Percentiles rank a stretch among this genome's conserved stretches.
Evolutionary conservation across 192 early-diverging fungal species (phyloP).

Genomic region (Coemansia sp.): DNA sequence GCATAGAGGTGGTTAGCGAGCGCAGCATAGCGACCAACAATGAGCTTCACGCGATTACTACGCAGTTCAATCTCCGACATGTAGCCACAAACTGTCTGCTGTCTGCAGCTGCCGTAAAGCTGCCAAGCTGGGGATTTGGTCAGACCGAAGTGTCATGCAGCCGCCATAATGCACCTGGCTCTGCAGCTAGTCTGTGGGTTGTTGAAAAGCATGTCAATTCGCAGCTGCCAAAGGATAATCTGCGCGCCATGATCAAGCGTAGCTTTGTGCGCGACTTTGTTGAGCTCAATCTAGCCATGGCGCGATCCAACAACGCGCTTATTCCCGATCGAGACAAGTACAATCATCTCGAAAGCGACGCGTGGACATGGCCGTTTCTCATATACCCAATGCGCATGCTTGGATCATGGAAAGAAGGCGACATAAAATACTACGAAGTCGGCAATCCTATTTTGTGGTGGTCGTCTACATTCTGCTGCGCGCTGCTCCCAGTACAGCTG

Average conservation of each 20-base stretch:
- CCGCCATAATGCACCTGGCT: slow-evolving; percentile 56
- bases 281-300: slow-evolving; percentile 36
- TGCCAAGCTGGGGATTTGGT: slow-evolving; percentile 84
- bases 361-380: slow-evolving; percentile 84
- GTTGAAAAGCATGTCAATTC: slow-evolving; percentile 18
- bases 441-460: slow-evolving; percentile 88
- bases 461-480: slow-evolving; percentile 51
- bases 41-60: slow-evolving; percentile 55
- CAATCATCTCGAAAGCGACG: slow-evolving; percentile 53
- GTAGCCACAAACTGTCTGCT: slow-evolving; percentile 71
- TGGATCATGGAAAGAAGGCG: slow-evolving; percentile 72
- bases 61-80: slow-evolving; percentile 67
- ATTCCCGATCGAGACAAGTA: slow-evolving; percentile 49
- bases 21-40: slow-evolving; percentile 37
- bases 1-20: slow-evolving; percentile 52
- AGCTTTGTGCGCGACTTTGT: slow-evolving; percentile 28
- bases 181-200: slow-evolving; percentile 55
- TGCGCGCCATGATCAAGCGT: slow-evolving; percentile 8
- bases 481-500: slow-evolving; percentile 18
- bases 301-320: slow-evolving; percentile 41
- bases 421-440: slow-evolving; percentile 80
- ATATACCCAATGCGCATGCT: slow-evolving; percentile 77
- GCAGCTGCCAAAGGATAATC: slow-evolving; percentile 20
- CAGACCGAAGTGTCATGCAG: slow-evolving; percentile 91
- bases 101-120: slow-evolving; percentile 60